Evolutionary conservation across 305 asterid genomes (phyloP).

Genomic region (Fraxinus angustifolia): DNA sequence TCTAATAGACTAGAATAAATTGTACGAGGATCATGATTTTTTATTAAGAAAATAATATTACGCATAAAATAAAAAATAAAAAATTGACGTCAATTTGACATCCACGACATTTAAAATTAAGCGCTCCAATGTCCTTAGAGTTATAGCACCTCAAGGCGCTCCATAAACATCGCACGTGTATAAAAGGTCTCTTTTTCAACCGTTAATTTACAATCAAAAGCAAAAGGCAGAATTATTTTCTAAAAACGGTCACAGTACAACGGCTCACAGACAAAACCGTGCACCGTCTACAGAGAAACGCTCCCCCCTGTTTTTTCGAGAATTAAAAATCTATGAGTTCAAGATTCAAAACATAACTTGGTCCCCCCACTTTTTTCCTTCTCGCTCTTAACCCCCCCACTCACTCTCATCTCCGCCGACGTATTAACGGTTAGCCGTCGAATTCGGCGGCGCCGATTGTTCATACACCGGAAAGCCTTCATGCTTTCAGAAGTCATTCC

Average conservation of each 20-base stretch:
- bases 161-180: neutral
- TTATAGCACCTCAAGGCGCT: neutral
- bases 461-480: constrained; percentile 3
- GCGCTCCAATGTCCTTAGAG: neutral
- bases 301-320: constrained; percentile 4
- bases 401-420: constrained; percentile 24
- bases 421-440: constrained; percentile 48
- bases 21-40: neutral
- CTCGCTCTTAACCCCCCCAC: neutral
- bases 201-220: neutral
- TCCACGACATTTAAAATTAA: neutral
- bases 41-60: no score
- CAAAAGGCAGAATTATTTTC: neutral
- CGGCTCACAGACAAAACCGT: constrained; percentile 11
- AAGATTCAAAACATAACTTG: constrained; percentile 23
- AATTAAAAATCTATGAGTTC: neutral
- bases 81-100: neutral
- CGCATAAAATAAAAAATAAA: no score
- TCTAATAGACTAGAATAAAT: neutral
- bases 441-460: constrained; percentile 28
- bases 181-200: neutral
- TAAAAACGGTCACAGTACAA: neutral
- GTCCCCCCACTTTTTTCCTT: constrained; percentile 3
- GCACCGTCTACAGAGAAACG: constrained; percentile 18
- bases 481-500: constrained; percentile 7